Conservation (phyloP, 1,139 yeast genomes). For the Debaryomycetaceae sp. region DNA sequence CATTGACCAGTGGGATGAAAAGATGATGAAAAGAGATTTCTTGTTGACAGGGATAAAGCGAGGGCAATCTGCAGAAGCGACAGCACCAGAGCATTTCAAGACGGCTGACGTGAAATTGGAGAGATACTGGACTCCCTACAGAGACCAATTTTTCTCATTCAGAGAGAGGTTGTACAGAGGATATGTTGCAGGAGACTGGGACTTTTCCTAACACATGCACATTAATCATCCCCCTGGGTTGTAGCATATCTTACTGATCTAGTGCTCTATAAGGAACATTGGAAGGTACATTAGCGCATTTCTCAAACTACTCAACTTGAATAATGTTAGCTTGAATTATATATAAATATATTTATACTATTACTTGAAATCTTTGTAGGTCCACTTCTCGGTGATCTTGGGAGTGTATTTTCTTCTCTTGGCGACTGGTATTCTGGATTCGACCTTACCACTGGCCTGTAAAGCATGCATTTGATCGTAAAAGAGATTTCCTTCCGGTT, state of each 20-base stretch:
- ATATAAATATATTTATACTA: neutral
- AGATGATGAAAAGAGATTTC: slow-evolving; percentile 68
- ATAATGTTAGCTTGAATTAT: neutral
- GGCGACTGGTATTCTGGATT: slow-evolving; percentile 71
- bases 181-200: slow-evolving; percentile 48
- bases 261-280: neutral
- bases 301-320: neutral
- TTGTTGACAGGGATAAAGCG: slow-evolving; percentile 71
- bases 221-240: neutral
- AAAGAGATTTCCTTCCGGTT: slow-evolving; percentile 86
- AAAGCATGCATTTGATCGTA: slow-evolving; percentile 78
- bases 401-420: slow-evolving; percentile 65
- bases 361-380: slow-evolving; percentile 81
- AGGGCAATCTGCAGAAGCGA: slow-evolving; percentile 64
- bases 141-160: slow-evolving; percentile 46
- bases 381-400: slow-evolving; percentile 86
- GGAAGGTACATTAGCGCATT: neutral
- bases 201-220: slow-evolving; percentile 25
- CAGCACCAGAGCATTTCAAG: slow-evolving; percentile 69
- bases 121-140: slow-evolving; percentile 48
- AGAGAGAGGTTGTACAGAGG: slow-evolving; percentile 52
- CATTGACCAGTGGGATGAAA: slow-evolving; percentile 44
- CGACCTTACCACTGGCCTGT: slow-evolving; percentile 83
- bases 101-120: slow-evolving; percentile 33
- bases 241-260: neutral